Conservation (phyloP, 2,329 filamentous ascomycete genomes). For the Rhynchosporium agropyri region DNA sequence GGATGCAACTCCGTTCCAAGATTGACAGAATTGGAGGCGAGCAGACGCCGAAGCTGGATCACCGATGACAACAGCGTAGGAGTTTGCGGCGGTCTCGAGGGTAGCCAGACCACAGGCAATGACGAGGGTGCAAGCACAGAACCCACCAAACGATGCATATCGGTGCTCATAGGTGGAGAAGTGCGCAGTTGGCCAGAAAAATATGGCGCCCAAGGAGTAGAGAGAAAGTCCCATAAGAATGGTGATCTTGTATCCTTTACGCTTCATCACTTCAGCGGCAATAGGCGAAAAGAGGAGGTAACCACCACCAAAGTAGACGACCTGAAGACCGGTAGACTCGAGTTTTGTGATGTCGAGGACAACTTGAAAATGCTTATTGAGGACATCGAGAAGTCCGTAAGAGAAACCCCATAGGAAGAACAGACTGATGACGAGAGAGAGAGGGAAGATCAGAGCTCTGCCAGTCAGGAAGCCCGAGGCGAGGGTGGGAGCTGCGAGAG, state of each 20-base stretch:
- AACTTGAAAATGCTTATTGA: conserved; percentile 71
- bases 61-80: conserved; percentile 71
- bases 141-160: conserved; percentile 74
- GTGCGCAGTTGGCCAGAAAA: conserved; percentile 80
- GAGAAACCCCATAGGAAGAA: conserved; percentile 90
- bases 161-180: conserved; percentile 58
- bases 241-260: conserved; percentile 74
- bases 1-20: conserved; percentile 72
- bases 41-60: conserved; percentile 73
- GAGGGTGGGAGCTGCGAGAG: conserved; percentile 44
- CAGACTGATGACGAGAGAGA: conserved; percentile 69
- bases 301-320: conserved; percentile 70
- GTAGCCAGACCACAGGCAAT: conserved; percentile 76
- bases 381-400: conserved; percentile 79
- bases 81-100: conserved; percentile 79
- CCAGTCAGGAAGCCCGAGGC: conserved; percentile 46
- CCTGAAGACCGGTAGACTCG: conserved; percentile 69
- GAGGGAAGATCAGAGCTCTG: conserved; percentile 50
- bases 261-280: conserved; percentile 71
- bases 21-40: conserved; percentile 74
- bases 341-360: conserved; percentile 61
- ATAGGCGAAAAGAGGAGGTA: conserved; percentile 71
- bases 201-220: conserved; percentile 74
- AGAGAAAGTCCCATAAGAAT: conserved; percentile 76
- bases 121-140: conserved; percentile 72